Evolutionary conservation across 768 basidiomycete genomes (phyloP).

Genomic region (Leccinellum albellum): DNA sequence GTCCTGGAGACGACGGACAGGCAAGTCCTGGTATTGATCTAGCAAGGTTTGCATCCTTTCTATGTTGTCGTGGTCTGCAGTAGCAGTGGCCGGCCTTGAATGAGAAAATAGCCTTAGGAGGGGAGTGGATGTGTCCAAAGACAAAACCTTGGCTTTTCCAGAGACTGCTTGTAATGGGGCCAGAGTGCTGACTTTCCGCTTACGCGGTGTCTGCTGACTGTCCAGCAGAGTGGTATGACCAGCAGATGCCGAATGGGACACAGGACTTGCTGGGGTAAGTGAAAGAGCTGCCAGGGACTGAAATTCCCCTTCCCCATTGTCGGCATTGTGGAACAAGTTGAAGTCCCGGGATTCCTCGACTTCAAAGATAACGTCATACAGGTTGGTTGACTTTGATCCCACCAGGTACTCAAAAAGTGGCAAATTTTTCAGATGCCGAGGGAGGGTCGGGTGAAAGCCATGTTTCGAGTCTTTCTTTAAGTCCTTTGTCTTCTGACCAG

Average conservation of each 20-base stretch:
- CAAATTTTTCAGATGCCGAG: slow-evolving; percentile 68
- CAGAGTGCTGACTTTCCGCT: slow-evolving; percentile 28
- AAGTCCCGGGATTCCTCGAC: slow-evolving; percentile 49
- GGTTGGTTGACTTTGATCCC: slow-evolving; percentile 60
- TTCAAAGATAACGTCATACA: slow-evolving; percentile 80
- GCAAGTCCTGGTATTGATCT: slow-evolving; percentile 60
- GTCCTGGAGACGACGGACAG: slow-evolving; percentile 63
- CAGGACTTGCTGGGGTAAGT: slow-evolving; percentile 6
- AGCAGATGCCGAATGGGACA: slow-evolving; percentile 6
- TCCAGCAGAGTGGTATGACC: slow-evolving; percentile 5
- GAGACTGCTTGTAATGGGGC: slow-evolving; percentile 27
- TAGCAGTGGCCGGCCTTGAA: slow-evolving; percentile 17
- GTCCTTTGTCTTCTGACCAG: slow-evolving; percentile 48
- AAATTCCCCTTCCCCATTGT: slow-evolving; percentile 35
- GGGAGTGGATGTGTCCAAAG: slow-evolving; percentile 27
- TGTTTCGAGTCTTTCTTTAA: slow-evolving; percentile 51
- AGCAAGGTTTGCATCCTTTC: slow-evolving; percentile 58
- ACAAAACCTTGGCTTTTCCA: slow-evolving; percentile 27
- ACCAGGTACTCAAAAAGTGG: slow-evolving; percentile 73
- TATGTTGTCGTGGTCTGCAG: slow-evolving; percentile 35
- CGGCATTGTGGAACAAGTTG: slow-evolving; percentile 49
- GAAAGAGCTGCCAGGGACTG: slow-evolving; percentile 12
- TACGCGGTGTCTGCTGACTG: slow-evolving; percentile 9
- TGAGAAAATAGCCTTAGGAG: slow-evolving; percentile 27
- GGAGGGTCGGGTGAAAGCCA: slow-evolving; percentile 58